Base-by-base conservation (phyloP, 73 alveolate genomes). In the Blepharisma stoltei region DNA sequence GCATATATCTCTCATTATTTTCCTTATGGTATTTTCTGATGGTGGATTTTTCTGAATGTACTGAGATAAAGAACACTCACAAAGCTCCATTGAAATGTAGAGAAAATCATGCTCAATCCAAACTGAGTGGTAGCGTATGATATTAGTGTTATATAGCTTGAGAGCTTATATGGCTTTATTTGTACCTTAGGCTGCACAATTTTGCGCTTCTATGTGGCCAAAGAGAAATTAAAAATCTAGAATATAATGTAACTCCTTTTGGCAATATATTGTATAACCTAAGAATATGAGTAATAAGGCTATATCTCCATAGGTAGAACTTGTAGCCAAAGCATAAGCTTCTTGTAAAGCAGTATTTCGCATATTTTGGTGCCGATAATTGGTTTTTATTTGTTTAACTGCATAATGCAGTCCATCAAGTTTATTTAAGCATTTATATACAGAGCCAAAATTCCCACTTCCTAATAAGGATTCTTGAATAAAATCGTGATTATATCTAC, bases 381-480 rank as follows among this genome's bases (percentile, higher is more conserved):
- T 55, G 20, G 71, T 76, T 23, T 87, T 78, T 4, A 91, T 86
- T 0, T 83, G 71, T 78, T 91, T 91, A n/a, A 91, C 81, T 6
- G 97, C 97, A 67, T 91, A 91, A 5, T 88, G 84, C 23, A 88
- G 47, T 46, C 86, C 85, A 75, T 91, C 97, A 18, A 85, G 55
- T 55, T 77, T 88, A 71, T 91, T 88, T 41, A 80, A 68, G 55
- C 93, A 80, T 73, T 78, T 77, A 9, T 88, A 60, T 0, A 91
- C 97, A 9, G 78, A 54, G 41, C 97, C 97, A 82, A 91, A 91
- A 55, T 88, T 41, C 21, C 97, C 97, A 23, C 81, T 85, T 6
- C 97, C 97, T 41, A 91, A 20, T 52, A 52, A 11, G n/a, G n/a
- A 11, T 14, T 14, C 23, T 52, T 52, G 66, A 11, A 52, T 20